Percentiles rank a stretch among this genome's conserved stretches.
These are phyloP conservation scores for Ogataea henricii DNA, from an alignment of 805 yeast genomes.

Conservation along the genomic window DNA sequence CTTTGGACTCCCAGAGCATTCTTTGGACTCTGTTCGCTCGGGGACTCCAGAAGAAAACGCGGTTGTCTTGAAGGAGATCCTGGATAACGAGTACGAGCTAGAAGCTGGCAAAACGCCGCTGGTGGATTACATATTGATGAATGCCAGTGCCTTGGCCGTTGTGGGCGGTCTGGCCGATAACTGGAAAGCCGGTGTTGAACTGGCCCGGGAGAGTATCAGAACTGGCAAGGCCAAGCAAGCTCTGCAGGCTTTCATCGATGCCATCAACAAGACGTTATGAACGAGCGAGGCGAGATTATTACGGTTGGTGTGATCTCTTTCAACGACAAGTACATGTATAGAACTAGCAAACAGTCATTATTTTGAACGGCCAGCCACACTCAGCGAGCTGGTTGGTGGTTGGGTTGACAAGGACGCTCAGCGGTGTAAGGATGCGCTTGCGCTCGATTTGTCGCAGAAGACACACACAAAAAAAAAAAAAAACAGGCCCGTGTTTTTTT, in stretches of 20 bases:
- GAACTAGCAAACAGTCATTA: too few relatives aligned
- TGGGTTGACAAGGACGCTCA: too few relatives aligned
- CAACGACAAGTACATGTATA: too few relatives aligned
- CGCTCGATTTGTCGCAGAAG: neutral
- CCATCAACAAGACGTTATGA: conserved; percentile 28
- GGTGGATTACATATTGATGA: conserved; percentile 87
- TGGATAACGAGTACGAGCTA: conserved; percentile 45
- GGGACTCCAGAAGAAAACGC: conserved; percentile 93
- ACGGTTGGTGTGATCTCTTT: too few relatives aligned
- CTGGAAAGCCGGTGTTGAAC: conserved; percentile 77
- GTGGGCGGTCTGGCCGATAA: conserved; percentile 64
- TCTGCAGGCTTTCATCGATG: conserved; percentile 53
- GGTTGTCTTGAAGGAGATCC: conserved; percentile 44
- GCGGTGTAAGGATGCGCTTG: too few relatives aligned
- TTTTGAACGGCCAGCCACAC: too few relatives aligned
- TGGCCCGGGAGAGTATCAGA: conserved; percentile 68
- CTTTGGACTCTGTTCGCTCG: conserved; percentile 66
- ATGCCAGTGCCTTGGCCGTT: conserved; percentile 84
- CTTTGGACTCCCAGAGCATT: conserved; percentile 79
- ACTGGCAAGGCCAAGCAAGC: conserved; percentile 68
- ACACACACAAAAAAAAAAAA: neutral
- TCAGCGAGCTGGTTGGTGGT: too few relatives aligned
- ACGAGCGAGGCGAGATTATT: too few relatives aligned
- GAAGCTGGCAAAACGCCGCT: conserved; percentile 58
- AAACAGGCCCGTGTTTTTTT: neutral